Evolutionary conservation across 1,284 basidiomycete species (phyloP), one percentile per base, ranked within the genome.

Genomic region (Sporisorium graminicola): DNA sequence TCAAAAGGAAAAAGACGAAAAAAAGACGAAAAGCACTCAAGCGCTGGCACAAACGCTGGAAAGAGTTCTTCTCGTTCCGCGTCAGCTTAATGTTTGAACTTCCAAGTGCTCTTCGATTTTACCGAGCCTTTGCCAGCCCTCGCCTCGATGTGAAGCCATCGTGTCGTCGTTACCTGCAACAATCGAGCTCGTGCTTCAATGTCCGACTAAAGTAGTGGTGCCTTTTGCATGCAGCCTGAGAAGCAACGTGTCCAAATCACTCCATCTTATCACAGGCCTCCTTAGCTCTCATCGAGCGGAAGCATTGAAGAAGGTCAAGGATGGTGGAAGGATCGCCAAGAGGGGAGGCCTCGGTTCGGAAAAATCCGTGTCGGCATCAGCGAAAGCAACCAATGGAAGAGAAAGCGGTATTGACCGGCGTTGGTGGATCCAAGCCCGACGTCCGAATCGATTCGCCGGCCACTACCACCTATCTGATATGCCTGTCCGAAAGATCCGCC

Each of bases 351-450:
- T 18, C 43, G 14, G 20, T 13, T 70, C 67, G 62, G 67, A 70
- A 43, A 57, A 58, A 61, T 65, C 67, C 62, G 67, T 51, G 67
- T 59, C 26, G 22, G 20, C 2, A 24, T 5, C 31, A 42, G n/a
- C n/a, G 43, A 7, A 1, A 56, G 29, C 52, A 47, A 24, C 59
- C 65, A 68, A 56, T 47, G 53, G 40, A 35, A 24, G 29, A n/a
- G 46, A 29, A 29, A 35, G 53, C 62, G 67, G 62, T 65, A 70
- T 61, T 70, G 67, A 70, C 62, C 58, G 67, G 67, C 61, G 52
- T 50, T 69, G 67, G 31, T n/a, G n/a, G n/a, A 35, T 22, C 22
- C 27, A 16, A 47, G 22, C 6, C 24, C 14, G 22, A 14, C 24
- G 5, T 13, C 46, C 26, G 37, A 40, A 4, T 3, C 37, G 26